Percentiles rank a stretch among this genome's conserved stretches.
phyloP scores from a whole-genome alignment of 2,329 filamentous ascomycete genomes.

The Peltaster fructicola region DNA sequence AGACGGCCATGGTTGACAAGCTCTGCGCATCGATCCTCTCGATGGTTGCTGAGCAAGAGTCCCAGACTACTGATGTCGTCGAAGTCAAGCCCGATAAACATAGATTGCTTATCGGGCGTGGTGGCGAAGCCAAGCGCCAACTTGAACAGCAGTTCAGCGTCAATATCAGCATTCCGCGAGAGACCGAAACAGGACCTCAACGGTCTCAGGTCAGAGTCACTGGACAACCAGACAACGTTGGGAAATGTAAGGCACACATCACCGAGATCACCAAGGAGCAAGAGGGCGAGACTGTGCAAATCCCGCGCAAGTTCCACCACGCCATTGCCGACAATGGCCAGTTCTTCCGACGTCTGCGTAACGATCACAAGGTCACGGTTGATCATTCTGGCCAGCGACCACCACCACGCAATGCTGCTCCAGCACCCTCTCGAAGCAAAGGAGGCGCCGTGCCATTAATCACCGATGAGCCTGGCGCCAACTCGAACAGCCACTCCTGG shows the following conservation, averaged over 20 bases:
- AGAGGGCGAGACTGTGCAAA: slow-evolving; percentile 69
- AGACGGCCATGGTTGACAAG: slow-evolving; percentile 68
- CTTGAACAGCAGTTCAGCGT: slow-evolving; percentile 78
- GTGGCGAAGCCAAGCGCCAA: slow-evolving; percentile 69
- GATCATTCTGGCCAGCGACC: slow-evolving; percentile 71
- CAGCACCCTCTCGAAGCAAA: slow-evolving; percentile 28
- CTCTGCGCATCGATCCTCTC: slow-evolving; percentile 67
- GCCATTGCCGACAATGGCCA: slow-evolving; percentile 72
- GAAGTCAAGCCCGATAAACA: slow-evolving; percentile 86
- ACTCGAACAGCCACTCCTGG: slow-evolving; percentile 62
- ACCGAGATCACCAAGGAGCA: slow-evolving; percentile 62
- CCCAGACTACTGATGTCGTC: slow-evolving; percentile 57
- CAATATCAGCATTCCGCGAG: slow-evolving; percentile 76
- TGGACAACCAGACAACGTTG: slow-evolving; percentile 61
- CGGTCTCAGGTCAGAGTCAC: slow-evolving; percentile 74
- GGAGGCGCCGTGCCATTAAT: slow-evolving; percentile 67
- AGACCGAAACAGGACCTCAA: slow-evolving; percentile 48
- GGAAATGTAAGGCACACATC: slow-evolving; percentile 77
- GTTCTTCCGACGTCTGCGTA: slow-evolving; percentile 80
- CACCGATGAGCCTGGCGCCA: slow-evolving; percentile 51
- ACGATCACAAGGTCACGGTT: slow-evolving; percentile 73
- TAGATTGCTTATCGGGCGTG: slow-evolving; percentile 74
- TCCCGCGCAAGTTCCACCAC: slow-evolving; percentile 73
- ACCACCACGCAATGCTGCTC: slow-evolving; percentile 45
- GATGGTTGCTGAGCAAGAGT: slow-evolving; percentile 69